These are phyloP conservation scores for Collybiopsis luxurians DNA, from an alignment of 768 basidiomycete species.

Conservation along the genomic window DNA sequence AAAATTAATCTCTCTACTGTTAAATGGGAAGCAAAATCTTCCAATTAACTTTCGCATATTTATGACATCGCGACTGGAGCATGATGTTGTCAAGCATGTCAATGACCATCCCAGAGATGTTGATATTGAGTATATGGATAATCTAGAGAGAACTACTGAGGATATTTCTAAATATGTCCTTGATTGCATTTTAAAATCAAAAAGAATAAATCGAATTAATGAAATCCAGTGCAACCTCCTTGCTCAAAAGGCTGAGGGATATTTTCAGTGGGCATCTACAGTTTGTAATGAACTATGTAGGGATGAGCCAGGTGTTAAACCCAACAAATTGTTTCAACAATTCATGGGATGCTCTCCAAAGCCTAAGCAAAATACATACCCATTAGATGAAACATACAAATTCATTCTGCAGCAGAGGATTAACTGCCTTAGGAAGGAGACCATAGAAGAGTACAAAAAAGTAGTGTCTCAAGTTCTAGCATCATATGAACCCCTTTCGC, in stretches of 20 bases:
- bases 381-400: not conserved
- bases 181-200: too few relatives aligned
- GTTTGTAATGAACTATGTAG: not conserved
- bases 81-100: not conserved
- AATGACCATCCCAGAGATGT: not conserved
- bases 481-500: not conserved
- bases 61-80: not conserved
- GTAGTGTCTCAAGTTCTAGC: not conserved
- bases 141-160: not conserved
- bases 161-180: not conserved
- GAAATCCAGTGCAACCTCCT: not conserved
- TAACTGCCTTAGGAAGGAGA: not conserved
- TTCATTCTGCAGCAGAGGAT: not conserved
- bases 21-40: not conserved
- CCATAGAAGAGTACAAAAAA: not conserved
- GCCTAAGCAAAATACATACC: not conserved
- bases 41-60: not conserved
- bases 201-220: not conserved
- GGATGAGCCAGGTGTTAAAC: not conserved
- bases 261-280: not conserved
- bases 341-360: not conserved
- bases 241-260: not conserved
- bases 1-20: not conserved
- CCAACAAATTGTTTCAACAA: not conserved
- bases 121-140: not conserved